phyloP scores from a whole-genome alignment of 495 filamentous ascomycete genomes.

The Chaetomium fimeti region DNA sequence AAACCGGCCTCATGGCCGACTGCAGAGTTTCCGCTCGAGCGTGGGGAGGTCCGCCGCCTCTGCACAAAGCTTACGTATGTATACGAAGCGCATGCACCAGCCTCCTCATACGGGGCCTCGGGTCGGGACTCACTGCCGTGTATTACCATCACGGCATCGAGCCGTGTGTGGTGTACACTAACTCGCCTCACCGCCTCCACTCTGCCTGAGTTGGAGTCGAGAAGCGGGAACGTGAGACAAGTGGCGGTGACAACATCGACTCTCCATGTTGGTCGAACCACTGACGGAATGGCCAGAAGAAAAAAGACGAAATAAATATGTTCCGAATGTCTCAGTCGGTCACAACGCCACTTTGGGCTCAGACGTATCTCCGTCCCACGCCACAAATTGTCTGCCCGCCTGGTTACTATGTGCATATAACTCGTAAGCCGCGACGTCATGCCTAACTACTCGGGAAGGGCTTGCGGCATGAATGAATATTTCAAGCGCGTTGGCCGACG shows the following conservation, averaged over 20 bases:
- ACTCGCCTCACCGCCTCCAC: slow-evolving; percentile 2
- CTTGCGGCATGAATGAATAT: not conserved
- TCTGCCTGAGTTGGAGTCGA: not conserved
- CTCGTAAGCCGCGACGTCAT: not conserved
- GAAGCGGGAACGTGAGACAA: slow-evolving; percentile 4
- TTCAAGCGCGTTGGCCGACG: no score
- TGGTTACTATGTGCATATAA: no score
- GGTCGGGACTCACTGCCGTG: no score
- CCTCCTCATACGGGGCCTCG: not conserved
- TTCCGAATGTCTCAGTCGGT: slow-evolving; percentile 9
- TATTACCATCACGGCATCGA: not conserved
- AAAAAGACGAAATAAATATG: not conserved
- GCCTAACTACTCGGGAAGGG: not conserved
- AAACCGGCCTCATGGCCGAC: not conserved
- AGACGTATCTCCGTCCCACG: not conserved
- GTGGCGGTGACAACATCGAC: not conserved
- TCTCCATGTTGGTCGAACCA: not conserved
- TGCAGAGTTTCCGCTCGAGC: not conserved
- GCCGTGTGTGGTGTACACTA: slow-evolving; percentile 14
- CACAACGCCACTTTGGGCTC: not conserved
- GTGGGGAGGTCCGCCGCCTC: slow-evolving; percentile 11
- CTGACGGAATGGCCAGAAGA: not conserved
- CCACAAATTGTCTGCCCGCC: not conserved
- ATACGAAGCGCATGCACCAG: not conserved
- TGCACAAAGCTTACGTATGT: slow-evolving; percentile 5